Conservation (phyloP, 495 filamentous ascomycete species). For the Tuber melanosporum region DNA sequence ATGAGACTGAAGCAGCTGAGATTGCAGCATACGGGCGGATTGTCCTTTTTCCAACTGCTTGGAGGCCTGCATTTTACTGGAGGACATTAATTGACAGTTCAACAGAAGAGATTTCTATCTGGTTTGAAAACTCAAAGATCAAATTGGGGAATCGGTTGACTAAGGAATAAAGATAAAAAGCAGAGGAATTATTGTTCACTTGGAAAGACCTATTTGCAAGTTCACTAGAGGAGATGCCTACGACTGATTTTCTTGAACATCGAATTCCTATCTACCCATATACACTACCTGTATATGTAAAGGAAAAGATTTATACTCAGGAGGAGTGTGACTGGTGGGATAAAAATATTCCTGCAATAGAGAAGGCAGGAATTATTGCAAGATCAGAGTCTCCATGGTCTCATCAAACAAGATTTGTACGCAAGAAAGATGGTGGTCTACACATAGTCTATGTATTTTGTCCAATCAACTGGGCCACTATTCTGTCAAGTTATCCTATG, state of each 20-base stretch:
- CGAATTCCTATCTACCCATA: background rate
- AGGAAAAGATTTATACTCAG: background rate
- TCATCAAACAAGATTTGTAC: constrained; percentile 5
- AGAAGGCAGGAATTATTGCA: constrained; percentile 9
- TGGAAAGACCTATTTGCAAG: constrained; percentile 10
- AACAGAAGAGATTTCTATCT: background rate
- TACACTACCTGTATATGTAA: background rate
- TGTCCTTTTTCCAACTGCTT: background rate
- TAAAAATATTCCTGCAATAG: background rate
- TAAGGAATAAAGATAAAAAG: background rate
- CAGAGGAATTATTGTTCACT: background rate
- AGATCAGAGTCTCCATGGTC: constrained; percentile 6
- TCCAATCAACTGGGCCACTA: background rate
- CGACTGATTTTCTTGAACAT: background rate
- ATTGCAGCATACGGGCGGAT: too few species aligned
- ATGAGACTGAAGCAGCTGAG: too few species aligned
- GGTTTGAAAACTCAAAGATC: background rate
- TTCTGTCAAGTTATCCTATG: constrained; percentile 2
- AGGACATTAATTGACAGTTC: background rate
- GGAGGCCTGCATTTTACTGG: background rate
- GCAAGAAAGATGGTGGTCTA: background rate
- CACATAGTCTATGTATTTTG: constrained; percentile 8
- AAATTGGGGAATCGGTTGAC: background rate
- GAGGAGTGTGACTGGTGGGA: constrained; percentile 9
- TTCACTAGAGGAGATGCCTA: background rate